phyloP scores from a whole-genome alignment of 805 yeast species.

The Wickerhamomyces chambardii region DNA sequence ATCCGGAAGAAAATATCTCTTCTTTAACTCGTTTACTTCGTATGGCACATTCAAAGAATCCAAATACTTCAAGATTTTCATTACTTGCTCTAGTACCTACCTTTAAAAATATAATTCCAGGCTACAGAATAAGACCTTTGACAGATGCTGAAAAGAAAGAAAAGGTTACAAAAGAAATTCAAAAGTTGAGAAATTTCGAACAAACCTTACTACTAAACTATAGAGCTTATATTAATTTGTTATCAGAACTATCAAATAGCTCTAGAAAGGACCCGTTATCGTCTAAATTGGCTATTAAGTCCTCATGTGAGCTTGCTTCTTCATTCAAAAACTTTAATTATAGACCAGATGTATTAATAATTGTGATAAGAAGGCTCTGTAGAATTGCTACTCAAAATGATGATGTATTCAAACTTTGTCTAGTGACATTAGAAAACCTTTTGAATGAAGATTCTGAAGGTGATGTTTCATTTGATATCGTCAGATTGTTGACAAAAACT shows the following conservation, averaged over 20 bases:
- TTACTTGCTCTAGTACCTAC: constrained; percentile 76
- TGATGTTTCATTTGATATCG: constrained; percentile 66
- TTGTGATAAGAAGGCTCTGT: constrained; percentile 60
- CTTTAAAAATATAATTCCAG: constrained; percentile 80
- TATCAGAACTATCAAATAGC: constrained; percentile 33
- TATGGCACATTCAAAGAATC: constrained; percentile 61
- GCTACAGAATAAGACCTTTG: constrained; percentile 77
- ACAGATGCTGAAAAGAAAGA: constrained; percentile 76
- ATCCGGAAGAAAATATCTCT: constrained; percentile 78
- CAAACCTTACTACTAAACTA: constrained; percentile 67
- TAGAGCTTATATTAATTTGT: constrained; percentile 50
- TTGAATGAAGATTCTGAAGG: constrained; percentile 79
- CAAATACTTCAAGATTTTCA: constrained; percentile 61
- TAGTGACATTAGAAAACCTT: constrained; percentile 60
- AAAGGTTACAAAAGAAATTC: constrained; percentile 77
- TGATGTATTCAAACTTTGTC: constrained; percentile 44
- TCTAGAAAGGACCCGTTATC: constrained; percentile 24
- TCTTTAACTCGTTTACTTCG: constrained; percentile 57
- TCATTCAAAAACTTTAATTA: constrained; percentile 74
- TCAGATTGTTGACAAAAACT: constrained; percentile 59
- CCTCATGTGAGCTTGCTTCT: constrained; percentile 69
- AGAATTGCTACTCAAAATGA: constrained; percentile 39
- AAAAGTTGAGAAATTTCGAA: constrained; percentile 70
- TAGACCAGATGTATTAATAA: constrained; percentile 62
- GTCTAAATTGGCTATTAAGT: constrained; percentile 58